Conservation (phyloP, 306 rosid genomes). For the Arachis hypogaea region DNA sequence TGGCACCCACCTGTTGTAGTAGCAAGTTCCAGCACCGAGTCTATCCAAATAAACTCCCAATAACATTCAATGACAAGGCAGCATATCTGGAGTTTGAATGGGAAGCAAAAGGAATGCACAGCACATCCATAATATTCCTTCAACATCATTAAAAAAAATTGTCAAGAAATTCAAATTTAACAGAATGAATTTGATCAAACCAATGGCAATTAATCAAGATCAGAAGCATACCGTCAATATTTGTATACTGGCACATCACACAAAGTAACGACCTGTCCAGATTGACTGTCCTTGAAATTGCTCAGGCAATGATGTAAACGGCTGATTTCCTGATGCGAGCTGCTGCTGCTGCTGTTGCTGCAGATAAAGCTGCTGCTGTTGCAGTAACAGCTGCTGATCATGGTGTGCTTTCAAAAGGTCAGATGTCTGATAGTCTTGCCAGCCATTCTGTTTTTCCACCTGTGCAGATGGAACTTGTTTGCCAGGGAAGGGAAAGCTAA, state of each 20-base stretch:
- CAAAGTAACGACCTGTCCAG: constrained; percentile 79
- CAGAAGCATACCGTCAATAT: constrained; percentile 63
- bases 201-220: constrained; percentile 37
- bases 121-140: constrained; percentile 67
- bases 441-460: constrained; percentile 62
- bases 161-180: constrained; percentile 24
- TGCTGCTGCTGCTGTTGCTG: constrained; percentile 38
- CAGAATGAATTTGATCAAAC: constrained; percentile 26
- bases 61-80: constrained; percentile 65
- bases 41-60: constrained; percentile 84
- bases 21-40: constrained; percentile 82
- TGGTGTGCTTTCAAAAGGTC: constrained; percentile 65
- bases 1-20: constrained; percentile 60
- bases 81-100: constrained; percentile 62
- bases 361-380: constrained; percentile 52
- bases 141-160: constrained; percentile 52
- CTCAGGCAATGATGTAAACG: constrained; percentile 63
- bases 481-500: constrained; percentile 84
- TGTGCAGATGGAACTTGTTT: constrained; percentile 73
- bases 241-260: constrained; percentile 72
- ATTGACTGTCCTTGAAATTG: constrained; percentile 87
- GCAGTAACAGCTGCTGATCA: constrained; percentile 71
- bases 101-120: constrained; percentile 57
- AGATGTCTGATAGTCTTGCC: constrained; percentile 68
- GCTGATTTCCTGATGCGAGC: constrained; percentile 65